Percentiles rank a stretch among this genome's conserved stretches.
Evolutionary conservation across 2,329 filamentous ascomycete species (phyloP).

Genomic region (Stemphylium vesicarium): DNA sequence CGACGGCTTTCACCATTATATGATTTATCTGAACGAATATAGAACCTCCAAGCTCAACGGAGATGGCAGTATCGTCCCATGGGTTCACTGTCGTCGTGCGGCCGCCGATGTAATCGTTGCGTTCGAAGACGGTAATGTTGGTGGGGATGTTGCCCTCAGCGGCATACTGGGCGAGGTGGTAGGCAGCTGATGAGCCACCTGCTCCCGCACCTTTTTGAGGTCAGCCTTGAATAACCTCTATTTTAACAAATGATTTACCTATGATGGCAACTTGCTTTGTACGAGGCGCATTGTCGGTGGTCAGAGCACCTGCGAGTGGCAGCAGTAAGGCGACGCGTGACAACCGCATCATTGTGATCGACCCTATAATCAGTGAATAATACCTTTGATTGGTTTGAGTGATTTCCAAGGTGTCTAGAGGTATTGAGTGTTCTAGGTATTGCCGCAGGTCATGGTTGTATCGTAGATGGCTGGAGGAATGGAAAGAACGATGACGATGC

Average conservation of each 20-base stretch:
- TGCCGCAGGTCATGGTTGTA: constrained; percentile 12
- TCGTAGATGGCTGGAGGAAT: background rate
- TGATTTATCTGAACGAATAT: constrained; percentile 89
- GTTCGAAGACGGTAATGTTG: constrained; percentile 89
- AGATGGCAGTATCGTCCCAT: constrained; percentile 69
- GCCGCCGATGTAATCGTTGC: constrained; percentile 77
- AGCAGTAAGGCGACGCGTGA: constrained; percentile 22
- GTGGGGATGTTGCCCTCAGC: constrained; percentile 64
- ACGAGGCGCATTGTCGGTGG: constrained; percentile 16
- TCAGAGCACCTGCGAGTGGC: constrained; percentile 26
- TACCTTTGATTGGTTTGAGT: background rate
- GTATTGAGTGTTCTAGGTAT: constrained; percentile 4
- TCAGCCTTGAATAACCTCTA: constrained; percentile 9
- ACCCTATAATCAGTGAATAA: background rate
- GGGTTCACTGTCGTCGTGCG: constrained; percentile 84
- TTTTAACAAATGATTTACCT: constrained; percentile 24
- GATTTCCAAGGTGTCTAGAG: background rate
- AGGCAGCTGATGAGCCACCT: constrained; percentile 85
- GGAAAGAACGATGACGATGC: constrained; percentile 1
- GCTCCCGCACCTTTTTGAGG: constrained; percentile 76
- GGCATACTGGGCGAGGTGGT: constrained; percentile 77
- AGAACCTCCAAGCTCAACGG: constrained; percentile 86
- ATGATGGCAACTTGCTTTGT: constrained; percentile 49
- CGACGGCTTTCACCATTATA: constrained; percentile 77
- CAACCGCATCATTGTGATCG: constrained; percentile 20